A percentile compares a stretch with the other conserved stretches of the same genome.
These are phyloP conservation scores for Scalesia atractyloides DNA, from an alignment of 129 eudicot genomes.

Conservation along the genomic window DNA sequence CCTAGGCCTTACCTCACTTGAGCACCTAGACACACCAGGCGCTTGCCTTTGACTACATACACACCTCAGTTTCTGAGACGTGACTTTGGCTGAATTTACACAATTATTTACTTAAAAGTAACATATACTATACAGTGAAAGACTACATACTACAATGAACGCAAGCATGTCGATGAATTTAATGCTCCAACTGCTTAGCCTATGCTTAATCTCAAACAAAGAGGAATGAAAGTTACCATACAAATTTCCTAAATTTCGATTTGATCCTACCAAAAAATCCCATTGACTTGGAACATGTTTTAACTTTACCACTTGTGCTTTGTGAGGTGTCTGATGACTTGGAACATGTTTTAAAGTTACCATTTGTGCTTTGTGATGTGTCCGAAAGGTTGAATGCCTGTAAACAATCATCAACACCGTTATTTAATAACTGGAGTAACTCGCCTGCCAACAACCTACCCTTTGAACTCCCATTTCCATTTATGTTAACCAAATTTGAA, in stretches of 20 bases:
- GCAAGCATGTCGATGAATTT: not conserved
- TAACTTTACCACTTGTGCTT: constrained; percentile 24
- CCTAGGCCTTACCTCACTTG: too few relatives aligned
- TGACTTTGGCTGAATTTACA: too few relatives aligned
- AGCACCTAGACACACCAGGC: too few relatives aligned
- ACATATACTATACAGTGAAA: too few relatives aligned
- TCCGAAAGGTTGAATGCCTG: constrained; percentile 13
- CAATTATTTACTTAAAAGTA: too few relatives aligned
- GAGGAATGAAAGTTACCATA: not conserved
- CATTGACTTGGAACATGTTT: constrained; percentile 4
- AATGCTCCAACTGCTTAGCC: too few relatives aligned
- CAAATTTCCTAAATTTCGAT: constrained; percentile 24
- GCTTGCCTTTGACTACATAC: too few relatives aligned
- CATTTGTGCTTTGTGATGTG: constrained; percentile 33
- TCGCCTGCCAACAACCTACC: constrained; percentile 30
- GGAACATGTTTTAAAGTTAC: constrained; percentile 4
- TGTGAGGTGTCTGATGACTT: constrained; percentile 26
- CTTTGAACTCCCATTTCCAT: constrained; percentile 25
- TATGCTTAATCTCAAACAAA: constrained; percentile 12
- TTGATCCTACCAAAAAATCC: constrained; percentile 30
- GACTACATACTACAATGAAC: not conserved
- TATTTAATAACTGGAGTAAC: constrained; percentile 32
- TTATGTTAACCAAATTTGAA: constrained; percentile 24
- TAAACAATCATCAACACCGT: constrained; percentile 24
- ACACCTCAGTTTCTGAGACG: too few relatives aligned